Percentiles rank a stretch among this genome's conserved stretches.
Evolutionary conservation across 768 basidiomycete genomes (phyloP).

Genomic region (Psilocybe azurescens): DNA sequence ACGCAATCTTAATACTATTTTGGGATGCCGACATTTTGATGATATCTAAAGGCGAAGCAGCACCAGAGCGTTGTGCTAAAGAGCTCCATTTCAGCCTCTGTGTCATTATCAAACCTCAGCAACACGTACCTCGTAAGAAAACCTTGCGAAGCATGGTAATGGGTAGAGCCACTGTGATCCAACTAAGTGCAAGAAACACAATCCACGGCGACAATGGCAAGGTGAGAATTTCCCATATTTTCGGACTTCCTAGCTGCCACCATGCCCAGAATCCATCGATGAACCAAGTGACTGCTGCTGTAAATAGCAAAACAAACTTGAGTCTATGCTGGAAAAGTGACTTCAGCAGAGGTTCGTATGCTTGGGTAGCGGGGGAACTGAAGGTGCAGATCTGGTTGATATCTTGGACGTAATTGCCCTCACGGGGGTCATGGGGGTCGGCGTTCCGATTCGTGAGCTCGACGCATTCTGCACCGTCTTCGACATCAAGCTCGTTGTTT

Average conservation of each 20-base stretch:
- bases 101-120: neutral
- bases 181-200: conserved; percentile 47
- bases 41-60: conserved; percentile 57
- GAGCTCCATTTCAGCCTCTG: neutral
- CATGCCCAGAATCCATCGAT: conserved; percentile 44
- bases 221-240: conserved; percentile 34
- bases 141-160: conserved; percentile 60
- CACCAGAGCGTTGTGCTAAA: conserved; percentile 51
- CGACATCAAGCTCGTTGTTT: conserved; percentile 29
- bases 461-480: conserved; percentile 24
- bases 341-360: conserved; percentile 72
- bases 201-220: conserved; percentile 49
- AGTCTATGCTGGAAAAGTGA: conserved; percentile 66
- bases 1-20: conserved; percentile 48
- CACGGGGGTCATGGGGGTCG: conserved; percentile 50
- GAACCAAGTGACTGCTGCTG: conserved; percentile 52
- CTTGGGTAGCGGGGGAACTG: conserved; percentile 62
- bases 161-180: conserved; percentile 62
- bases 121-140: conserved; percentile 60
- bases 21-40: conserved; percentile 53
- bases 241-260: conserved; percentile 48
- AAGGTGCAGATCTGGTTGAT: conserved; percentile 53
- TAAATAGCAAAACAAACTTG: conserved; percentile 56
- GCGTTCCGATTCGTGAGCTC: conserved; percentile 17
- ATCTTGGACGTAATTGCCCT: conserved; percentile 55